Evolutionary conservation across 306 rosid genomes (phyloP).

Genomic region (Boehmeria nivea): DNA sequence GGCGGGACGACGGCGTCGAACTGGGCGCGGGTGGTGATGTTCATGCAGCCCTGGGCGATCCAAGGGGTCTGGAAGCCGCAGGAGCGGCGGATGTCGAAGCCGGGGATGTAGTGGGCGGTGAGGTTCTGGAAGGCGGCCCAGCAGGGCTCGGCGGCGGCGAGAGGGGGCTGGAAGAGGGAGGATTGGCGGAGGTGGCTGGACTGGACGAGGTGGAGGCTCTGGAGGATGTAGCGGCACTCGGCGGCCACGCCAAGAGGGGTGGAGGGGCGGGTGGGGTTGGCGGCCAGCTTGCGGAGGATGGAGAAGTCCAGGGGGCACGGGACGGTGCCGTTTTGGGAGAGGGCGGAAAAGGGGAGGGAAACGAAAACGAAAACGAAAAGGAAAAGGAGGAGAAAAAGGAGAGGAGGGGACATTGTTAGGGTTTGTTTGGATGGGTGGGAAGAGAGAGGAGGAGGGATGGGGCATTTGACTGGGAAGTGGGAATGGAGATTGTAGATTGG

Average conservation of each 20-base stretch:
- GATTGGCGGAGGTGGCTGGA: constrained; percentile 54
- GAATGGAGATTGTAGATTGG: too few species aligned
- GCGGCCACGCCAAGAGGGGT: not conserved
- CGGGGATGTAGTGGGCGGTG: constrained; percentile 1
- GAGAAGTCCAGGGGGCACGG: constrained; percentile 70
- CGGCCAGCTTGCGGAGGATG: constrained; percentile 36
- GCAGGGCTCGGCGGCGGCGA: constrained; percentile 41
- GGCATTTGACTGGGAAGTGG: not conserved
- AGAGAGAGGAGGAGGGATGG: not conserved
- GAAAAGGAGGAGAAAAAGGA: not conserved
- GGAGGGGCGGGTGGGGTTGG: constrained; percentile 12
- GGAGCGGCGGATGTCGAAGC: constrained; percentile 32
- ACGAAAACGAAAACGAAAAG: constrained; percentile 26
- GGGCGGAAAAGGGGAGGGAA: constrained; percentile 5
- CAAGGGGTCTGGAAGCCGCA: constrained; percentile 49
- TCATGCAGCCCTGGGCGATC: constrained; percentile 70
- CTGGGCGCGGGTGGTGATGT: constrained; percentile 42
- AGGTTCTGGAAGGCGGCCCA: constrained; percentile 35
- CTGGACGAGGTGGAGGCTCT: constrained; percentile 59
- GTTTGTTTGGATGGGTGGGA: not conserved
- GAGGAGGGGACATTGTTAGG: not conserved
- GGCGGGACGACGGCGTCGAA: constrained; percentile 29
- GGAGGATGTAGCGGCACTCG: constrained; percentile 48
- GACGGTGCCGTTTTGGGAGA: constrained; percentile 15
- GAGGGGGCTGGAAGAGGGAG: constrained; percentile 44